Conservation (phyloP, 352 stramenopile species). For the Pythium vanterpoolii region DNA sequence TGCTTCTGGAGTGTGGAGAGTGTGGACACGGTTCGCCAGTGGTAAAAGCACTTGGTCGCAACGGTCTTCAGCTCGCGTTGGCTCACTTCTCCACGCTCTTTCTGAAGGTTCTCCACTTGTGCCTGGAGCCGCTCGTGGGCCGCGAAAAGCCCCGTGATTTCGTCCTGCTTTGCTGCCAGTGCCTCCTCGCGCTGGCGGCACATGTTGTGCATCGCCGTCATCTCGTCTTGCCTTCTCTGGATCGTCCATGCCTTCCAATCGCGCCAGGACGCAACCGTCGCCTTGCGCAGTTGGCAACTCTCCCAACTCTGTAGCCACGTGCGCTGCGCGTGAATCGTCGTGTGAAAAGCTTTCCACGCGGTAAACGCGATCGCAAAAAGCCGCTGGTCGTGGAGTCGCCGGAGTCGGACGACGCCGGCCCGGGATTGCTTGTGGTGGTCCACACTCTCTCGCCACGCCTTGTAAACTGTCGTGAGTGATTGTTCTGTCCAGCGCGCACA, state of each 20-base stretch:
- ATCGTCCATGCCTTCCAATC: constrained; percentile 8
- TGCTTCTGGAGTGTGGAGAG: too few relatives aligned
- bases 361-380: constrained; percentile 1
- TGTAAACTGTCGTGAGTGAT: constrained; percentile 8
- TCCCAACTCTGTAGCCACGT: constrained; percentile 6
- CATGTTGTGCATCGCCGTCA: neutral
- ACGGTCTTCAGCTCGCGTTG: neutral
- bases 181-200: neutral
- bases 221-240: neutral
- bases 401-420: neutral
- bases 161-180: neutral
- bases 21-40: neutral
- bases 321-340: neutral
- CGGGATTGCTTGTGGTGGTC: neutral
- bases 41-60: neutral
- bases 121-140: neutral
- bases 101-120: neutral
- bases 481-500: constrained; percentile 22
- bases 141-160: neutral
- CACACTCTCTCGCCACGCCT: constrained; percentile 7
- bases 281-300: neutral
- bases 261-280: neutral
- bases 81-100: too few relatives aligned
- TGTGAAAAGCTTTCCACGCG: neutral
- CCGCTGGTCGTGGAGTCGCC: constrained; percentile 1